Evolutionary conservation across 495 filamentous ascomycete species (phyloP).

Genomic region (Thermothielavioides terrestris): DNA sequence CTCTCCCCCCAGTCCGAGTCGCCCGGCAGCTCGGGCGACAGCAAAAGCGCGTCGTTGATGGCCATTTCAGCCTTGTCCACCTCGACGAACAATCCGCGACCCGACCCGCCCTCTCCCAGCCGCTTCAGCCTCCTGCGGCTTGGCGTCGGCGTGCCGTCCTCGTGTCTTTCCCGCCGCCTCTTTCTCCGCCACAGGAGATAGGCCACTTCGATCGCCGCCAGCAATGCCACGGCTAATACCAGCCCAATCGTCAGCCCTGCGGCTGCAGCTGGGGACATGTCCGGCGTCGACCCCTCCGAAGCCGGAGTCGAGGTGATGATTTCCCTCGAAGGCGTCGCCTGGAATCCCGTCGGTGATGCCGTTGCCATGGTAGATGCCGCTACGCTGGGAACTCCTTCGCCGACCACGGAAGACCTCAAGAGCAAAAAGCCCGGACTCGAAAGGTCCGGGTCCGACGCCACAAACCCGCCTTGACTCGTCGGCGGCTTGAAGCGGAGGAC

Average conservation of each 20-base stretch:
- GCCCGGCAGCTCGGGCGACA: slow-evolving; percentile 10
- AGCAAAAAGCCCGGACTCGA: slow-evolving; percentile 11
- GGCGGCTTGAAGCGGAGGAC: slow-evolving; percentile 15
- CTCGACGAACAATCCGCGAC: slow-evolving; percentile 2
- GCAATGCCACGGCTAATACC: neutral
- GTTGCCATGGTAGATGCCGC: neutral
- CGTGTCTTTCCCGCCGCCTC: neutral
- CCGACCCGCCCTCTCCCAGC: neutral
- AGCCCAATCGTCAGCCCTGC: slow-evolving; percentile 10
- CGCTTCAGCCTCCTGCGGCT: neutral
- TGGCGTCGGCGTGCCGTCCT: neutral
- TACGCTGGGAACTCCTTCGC: neutral
- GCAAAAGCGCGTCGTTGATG: neutral
- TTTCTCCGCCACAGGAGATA: slow-evolving; percentile 12
- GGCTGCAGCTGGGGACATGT: neutral
- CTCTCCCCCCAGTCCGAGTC: slow-evolving; percentile 1
- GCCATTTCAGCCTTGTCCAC: slow-evolving; percentile 2
- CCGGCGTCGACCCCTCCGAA: neutral
- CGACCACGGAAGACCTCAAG: neutral
- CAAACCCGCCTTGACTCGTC: slow-evolving; percentile 1
- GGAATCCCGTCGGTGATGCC: neutral
- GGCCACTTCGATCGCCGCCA: slow-evolving; percentile 4
- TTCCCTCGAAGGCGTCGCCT: neutral
- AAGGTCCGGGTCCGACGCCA: slow-evolving; percentile 7
- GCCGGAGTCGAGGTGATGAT: neutral